Evolutionary conservation across 2,329 filamentous ascomycete genomes (phyloP).

Genomic region (Bipolaris gigantea): DNA sequence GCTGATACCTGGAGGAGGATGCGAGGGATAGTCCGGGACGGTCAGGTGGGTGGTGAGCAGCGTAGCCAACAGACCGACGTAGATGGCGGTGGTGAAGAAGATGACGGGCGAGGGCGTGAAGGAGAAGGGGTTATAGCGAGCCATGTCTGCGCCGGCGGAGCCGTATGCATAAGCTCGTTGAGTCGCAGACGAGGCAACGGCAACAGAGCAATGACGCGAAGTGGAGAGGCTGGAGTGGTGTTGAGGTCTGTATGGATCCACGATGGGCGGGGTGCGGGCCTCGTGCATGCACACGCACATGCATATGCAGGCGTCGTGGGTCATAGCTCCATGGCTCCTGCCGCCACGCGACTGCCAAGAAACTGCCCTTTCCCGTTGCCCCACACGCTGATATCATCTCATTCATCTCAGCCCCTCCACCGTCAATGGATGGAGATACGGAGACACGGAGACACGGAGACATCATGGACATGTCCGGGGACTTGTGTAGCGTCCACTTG

Average conservation of each 20-base stretch:
- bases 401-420: no score
- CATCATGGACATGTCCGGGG: no score
- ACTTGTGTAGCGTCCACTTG: not conserved
- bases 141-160: slow-evolving; percentile 30
- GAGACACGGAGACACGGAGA: no score
- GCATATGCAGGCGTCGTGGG: slow-evolving; percentile 11
- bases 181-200: no score
- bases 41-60: slow-evolving; percentile 74
- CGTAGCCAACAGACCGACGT: slow-evolving; percentile 74
- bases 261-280: slow-evolving; percentile 8
- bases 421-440: no score
- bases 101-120: slow-evolving; percentile 83
- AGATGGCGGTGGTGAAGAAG: slow-evolving; percentile 73
- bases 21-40: slow-evolving; percentile 67
- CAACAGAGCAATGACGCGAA: slow-evolving; percentile 8
- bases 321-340: slow-evolving; percentile 31
- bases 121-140: slow-evolving; percentile 57
- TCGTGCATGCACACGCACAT: slow-evolving; percentile 17
- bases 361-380: not conserved
- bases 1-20: slow-evolving; percentile 67
- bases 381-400: no score
- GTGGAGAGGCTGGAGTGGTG: slow-evolving; percentile 10
- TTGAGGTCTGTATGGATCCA: slow-evolving; percentile 10
- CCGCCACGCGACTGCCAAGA: not conserved
- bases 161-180: slow-evolving; percentile 9